These are phyloP conservation scores for Solanum aculeatissimum DNA, from an alignment of 305 asterid genomes.

Conservation along the genomic window DNA sequence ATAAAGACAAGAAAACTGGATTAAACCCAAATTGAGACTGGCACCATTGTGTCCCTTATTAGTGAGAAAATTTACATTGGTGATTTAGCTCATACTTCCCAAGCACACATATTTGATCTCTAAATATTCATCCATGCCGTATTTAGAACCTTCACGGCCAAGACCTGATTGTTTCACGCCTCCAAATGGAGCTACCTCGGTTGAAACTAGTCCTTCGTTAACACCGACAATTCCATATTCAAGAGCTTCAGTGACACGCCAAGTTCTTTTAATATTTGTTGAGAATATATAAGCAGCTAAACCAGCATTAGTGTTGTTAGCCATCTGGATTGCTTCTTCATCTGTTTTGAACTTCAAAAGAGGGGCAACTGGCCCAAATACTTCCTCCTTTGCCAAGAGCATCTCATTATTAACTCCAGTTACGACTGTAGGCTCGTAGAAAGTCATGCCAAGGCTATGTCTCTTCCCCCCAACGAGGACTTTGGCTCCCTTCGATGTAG, in stretches of 20 bases:
- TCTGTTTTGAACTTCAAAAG: slow-evolving; percentile 85
- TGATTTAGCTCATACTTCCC: slow-evolving; percentile 55
- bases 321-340: slow-evolving; percentile 83
- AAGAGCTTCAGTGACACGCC: slow-evolving; percentile 96
- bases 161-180: slow-evolving; percentile 96
- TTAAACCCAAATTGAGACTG: background rate
- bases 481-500: slow-evolving; percentile 96
- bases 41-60: background rate
- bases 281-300: slow-evolving; percentile 93
- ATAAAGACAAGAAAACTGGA: background rate
- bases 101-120: slow-evolving; percentile 81
- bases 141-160: slow-evolving; percentile 98
- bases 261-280: slow-evolving; percentile 59
- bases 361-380: slow-evolving; percentile 98
- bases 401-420: slow-evolving; percentile 75
- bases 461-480: slow-evolving; percentile 76
- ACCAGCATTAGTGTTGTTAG: slow-evolving; percentile 97
- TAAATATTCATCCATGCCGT: slow-evolving; percentile 88
- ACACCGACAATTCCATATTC: slow-evolving; percentile 97
- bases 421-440: slow-evolving; percentile 87
- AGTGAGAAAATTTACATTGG: background rate
- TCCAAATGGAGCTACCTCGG: slow-evolving; percentile 99
- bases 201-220: slow-evolving; percentile 90
- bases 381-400: slow-evolving; percentile 91
- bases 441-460: slow-evolving; percentile 83